Conservation (phyloP, 176 grass and related monocot genomes). For the Dactylis glomerata region DNA sequence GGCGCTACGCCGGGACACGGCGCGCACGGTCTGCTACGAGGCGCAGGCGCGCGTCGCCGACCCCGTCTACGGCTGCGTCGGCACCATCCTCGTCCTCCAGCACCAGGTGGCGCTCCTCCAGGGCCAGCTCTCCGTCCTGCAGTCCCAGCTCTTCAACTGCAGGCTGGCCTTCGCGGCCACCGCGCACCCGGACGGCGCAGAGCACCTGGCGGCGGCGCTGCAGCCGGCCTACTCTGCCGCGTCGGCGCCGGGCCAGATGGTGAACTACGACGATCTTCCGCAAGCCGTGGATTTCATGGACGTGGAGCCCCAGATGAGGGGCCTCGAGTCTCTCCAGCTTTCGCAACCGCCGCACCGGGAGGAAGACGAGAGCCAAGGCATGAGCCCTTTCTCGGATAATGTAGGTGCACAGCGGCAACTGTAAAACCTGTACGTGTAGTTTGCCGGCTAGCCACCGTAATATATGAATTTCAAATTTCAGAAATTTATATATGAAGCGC, state of each 20-base stretch:
- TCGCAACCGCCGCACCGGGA: conserved; percentile 21
- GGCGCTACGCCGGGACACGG: conserved; percentile 44
- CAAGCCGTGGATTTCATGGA: conserved; percentile 46
- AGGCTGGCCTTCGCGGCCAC: conserved; percentile 41
- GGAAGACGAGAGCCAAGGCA: conserved; percentile 21
- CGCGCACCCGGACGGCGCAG: conserved; percentile 7
- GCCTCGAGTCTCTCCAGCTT: conserved; percentile 20
- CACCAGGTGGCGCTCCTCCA: conserved; percentile 69
- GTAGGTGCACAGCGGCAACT: neutral
- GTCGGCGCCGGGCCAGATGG: conserved; percentile 31
- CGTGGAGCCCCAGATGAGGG: conserved; percentile 20
- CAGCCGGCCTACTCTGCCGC: conserved; percentile 38
- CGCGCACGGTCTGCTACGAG: conserved; percentile 74
- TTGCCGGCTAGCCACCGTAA: neutral
- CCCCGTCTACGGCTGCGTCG: conserved; percentile 83
- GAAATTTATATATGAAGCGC: neutral
- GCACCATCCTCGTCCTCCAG: conserved; percentile 70
- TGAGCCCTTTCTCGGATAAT: conserved; percentile 21
- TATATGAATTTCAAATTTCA: neutral
- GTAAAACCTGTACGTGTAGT: neutral
- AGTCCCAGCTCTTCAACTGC: conserved; percentile 57
- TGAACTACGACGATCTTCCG: conserved; percentile 39
- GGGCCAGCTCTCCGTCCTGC: conserved; percentile 51
- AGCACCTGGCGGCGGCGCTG: conserved; percentile 35
- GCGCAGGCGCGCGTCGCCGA: conserved; percentile 74